Evolutionary conservation across 208 protist genomes (phyloP).

Genomic region (Vickermania ingenoplastis): DNA sequence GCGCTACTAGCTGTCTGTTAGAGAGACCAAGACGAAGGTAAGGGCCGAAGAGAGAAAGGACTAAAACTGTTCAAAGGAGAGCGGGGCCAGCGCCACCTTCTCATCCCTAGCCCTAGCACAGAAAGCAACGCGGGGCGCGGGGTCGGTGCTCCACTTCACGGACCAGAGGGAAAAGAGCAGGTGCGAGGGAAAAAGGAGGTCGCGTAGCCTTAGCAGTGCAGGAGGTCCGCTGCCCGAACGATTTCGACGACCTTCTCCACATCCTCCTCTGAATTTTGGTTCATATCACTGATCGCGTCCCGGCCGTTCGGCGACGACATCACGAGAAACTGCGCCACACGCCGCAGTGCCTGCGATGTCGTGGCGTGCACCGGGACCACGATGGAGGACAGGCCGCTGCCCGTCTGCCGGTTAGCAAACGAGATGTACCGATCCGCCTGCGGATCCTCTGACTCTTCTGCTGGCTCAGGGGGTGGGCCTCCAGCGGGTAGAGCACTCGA

Average conservation of each 20-base stretch:
- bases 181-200: no score
- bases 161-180: no score
- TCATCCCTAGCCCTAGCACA: no score
- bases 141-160: no score
- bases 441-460: neutral
- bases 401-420: neutral
- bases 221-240: constrained; percentile 19
- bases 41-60: no score
- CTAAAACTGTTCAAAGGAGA: no score
- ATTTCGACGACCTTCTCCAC: constrained; percentile 15
- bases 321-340: neutral
- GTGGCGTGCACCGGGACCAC: neutral
- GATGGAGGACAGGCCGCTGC: neutral
- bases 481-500: neutral
- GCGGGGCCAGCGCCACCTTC: no score
- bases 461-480: neutral
- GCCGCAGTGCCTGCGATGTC: neutral
- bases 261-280: constrained; percentile 14
- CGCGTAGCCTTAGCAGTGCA: constrained; percentile 1
- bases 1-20: no score
- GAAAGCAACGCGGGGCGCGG: no score
- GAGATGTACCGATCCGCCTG: neutral
- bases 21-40: no score
- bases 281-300: constrained; percentile 6
- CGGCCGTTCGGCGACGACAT: neutral